These are phyloP conservation scores for Hymenoscyphus repandus DNA, from an alignment of 2,329 filamentous ascomycete species.

Conservation along the genomic window DNA sequence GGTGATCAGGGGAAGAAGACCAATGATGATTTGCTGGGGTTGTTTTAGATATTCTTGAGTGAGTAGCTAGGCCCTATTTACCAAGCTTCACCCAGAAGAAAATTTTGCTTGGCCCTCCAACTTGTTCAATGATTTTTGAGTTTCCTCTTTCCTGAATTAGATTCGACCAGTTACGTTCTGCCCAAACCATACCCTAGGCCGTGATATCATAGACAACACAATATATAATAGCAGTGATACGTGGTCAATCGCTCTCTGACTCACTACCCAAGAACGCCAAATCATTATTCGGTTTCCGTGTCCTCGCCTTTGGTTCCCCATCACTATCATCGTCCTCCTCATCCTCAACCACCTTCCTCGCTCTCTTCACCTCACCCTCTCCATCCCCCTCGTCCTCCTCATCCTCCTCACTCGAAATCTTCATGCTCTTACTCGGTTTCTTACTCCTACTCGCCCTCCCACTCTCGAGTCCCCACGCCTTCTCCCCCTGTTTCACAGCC, in stretches of 20 bases:
- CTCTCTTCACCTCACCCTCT: constrained; percentile 28
- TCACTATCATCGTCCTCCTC: constrained; percentile 8
- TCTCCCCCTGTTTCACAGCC: constrained; percentile 75
- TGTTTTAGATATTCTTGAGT: constrained; percentile 40
- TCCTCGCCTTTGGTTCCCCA: constrained; percentile 32
- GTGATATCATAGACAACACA: too few relatives aligned
- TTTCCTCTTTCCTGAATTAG: too few relatives aligned
- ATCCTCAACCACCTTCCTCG: constrained; percentile 5
- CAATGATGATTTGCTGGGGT: constrained; percentile 53
- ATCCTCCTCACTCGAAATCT: constrained; percentile 27
- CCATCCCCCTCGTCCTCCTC: constrained; percentile 19
- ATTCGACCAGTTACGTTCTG: too few relatives aligned
- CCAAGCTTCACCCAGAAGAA: too few relatives aligned
- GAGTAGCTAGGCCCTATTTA: too few relatives aligned
- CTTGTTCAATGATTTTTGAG: too few relatives aligned
- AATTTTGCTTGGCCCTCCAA: too few relatives aligned
- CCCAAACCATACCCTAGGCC: too few relatives aligned
- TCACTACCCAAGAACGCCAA: constrained; percentile 62
- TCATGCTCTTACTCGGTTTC: constrained; percentile 35
- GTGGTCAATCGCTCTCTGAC: constrained; percentile 43
- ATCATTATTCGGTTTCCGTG: constrained; percentile 35
- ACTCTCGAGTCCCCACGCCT: constrained; percentile 62
- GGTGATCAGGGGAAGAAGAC: constrained; percentile 43
- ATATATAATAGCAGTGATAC: too few relatives aligned
- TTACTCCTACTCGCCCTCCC: constrained; percentile 29